Percentiles rank a stretch among this genome's conserved stretches.
Conservation (phyloP, 345 rosid species). For the Pseudoturritis turrita region DNA sequence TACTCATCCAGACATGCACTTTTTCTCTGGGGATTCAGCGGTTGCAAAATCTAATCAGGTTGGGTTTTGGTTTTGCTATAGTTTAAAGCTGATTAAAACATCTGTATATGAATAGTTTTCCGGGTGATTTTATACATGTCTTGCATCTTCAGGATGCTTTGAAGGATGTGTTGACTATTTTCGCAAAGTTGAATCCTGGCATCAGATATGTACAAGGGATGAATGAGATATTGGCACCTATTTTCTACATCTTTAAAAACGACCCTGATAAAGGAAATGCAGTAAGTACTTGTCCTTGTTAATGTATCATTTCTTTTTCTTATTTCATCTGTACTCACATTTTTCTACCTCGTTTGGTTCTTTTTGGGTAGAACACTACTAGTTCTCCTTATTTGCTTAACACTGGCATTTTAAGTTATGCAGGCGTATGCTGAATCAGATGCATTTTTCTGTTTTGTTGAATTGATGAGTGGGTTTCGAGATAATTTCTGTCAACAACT, state of each 20-base stretch:
- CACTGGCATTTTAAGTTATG: conserved; percentile 34
- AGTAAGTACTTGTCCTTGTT: conserved; percentile 37
- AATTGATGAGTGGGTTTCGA: conserved; percentile 91
- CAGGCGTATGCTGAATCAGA: conserved; percentile 90
- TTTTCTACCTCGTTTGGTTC: not conserved
- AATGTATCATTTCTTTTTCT: not conserved
- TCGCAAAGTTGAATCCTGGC: conserved; percentile 96
- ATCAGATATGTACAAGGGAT: conserved; percentile 99
- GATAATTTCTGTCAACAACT: conserved; percentile 96
- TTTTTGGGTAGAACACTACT: conserved; percentile 3
- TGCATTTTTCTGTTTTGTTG: conserved; percentile 94
- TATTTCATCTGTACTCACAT: conserved; percentile 23
- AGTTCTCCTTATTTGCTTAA: conserved; percentile 26
- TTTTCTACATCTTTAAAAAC: conserved; percentile 75
- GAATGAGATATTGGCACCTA: conserved; percentile 94
- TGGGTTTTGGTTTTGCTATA: conserved; percentile 2
- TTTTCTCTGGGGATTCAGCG: conserved; percentile 84
- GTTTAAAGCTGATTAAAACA: not conserved
- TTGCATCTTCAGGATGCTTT: conserved; percentile 66
- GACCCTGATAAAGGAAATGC: conserved; percentile 78
- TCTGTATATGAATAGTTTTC: not conserved
- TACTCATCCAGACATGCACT: conserved; percentile 94
- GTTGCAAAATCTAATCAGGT: conserved; percentile 87
- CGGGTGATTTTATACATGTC: not conserved
- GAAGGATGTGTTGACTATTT: conserved; percentile 63